phyloP scores from a whole-genome alignment of 331 rosid species.

The Cydonia oblonga region DNA sequence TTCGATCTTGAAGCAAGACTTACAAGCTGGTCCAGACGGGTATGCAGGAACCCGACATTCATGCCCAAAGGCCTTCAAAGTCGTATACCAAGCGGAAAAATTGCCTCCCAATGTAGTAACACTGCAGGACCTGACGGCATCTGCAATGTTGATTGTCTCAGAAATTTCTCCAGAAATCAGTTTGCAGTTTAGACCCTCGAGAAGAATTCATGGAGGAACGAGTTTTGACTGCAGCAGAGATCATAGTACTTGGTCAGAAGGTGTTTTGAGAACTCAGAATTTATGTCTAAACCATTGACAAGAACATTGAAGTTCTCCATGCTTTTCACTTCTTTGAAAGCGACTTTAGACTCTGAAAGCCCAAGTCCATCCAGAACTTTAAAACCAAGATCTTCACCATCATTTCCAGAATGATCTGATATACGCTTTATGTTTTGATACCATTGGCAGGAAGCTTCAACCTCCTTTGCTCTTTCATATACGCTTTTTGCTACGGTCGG shows the following conservation, averaged over 20 bases:
- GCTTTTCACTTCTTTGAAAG: slow-evolving; percentile 32
- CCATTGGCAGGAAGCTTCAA: too few relatives aligned
- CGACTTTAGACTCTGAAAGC: slow-evolving; percentile 19
- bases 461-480: slow-evolving; percentile 27
- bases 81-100: slow-evolving; percentile 33
- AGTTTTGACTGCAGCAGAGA: slow-evolving; percentile 42
- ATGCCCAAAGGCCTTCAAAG: slow-evolving; percentile 47
- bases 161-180: slow-evolving; percentile 41
- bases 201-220: slow-evolving; percentile 48
- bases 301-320: slow-evolving; percentile 31
- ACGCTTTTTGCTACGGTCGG: slow-evolving; percentile 7
- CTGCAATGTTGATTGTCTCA: slow-evolving; percentile 43
- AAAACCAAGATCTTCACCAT: slow-evolving; percentile 10
- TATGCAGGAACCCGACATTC: slow-evolving; percentile 33
- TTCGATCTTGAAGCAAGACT: slow-evolving; percentile 16
- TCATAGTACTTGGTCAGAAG: slow-evolving; percentile 34
- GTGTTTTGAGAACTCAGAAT: slow-evolving; percentile 29
- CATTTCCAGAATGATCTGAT: slow-evolving; percentile 16
- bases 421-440: too few relatives aligned
- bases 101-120: slow-evolving; percentile 17
- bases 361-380: slow-evolving; percentile 27
- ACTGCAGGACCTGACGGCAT: slow-evolving; percentile 46
- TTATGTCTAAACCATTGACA: slow-evolving; percentile 33
- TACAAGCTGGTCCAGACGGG: slow-evolving; percentile 29
- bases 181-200: slow-evolving; percentile 38